phyloP scores from a whole-genome alignment of 495 filamentous ascomycete species.

The Aspergillus ostianus region DNA sequence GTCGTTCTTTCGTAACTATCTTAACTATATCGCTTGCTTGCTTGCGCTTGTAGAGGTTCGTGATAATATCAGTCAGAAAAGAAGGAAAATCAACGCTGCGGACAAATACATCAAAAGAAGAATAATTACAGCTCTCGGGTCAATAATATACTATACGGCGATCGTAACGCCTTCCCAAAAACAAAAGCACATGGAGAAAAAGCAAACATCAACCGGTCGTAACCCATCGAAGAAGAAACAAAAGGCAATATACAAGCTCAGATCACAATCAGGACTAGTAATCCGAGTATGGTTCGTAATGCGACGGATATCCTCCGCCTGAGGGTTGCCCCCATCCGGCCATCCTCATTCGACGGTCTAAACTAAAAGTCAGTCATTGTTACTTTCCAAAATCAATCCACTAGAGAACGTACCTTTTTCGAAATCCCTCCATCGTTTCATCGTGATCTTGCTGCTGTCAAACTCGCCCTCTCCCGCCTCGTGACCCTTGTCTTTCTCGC shows the following conservation, averaged over 20 bases:
- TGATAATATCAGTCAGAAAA: neutral
- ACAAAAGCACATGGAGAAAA: neutral
- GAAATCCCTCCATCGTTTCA: conserved; percentile 98
- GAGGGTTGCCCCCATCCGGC: conserved; percentile 17
- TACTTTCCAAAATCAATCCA: neutral
- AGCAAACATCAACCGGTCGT: neutral
- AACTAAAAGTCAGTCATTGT: conserved; percentile 2
- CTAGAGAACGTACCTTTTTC: conserved; percentile 62
- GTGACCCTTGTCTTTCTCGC: conserved; percentile 81
- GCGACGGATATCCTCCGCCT: conserved; percentile 11
- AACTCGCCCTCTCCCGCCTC: conserved; percentile 93
- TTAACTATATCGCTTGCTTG: too few relatives aligned
- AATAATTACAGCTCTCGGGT: neutral
- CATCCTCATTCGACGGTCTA: conserved; percentile 27
- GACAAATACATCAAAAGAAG: neutral
- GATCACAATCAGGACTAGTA: conserved; percentile 11
- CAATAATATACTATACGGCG: neutral
- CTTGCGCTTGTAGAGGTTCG: too few relatives aligned
- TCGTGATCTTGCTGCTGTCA: conserved; percentile 95
- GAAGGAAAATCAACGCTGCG: neutral
- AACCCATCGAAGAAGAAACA: neutral
- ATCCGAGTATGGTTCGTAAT: conserved; percentile 20
- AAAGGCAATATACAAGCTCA: neutral
- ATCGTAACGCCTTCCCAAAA: neutral
- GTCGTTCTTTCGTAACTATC: too few relatives aligned